Base-by-base conservation (phyloP, 1,284 basidiomycete genomes). In the Porphyrellus sp. region DNA sequence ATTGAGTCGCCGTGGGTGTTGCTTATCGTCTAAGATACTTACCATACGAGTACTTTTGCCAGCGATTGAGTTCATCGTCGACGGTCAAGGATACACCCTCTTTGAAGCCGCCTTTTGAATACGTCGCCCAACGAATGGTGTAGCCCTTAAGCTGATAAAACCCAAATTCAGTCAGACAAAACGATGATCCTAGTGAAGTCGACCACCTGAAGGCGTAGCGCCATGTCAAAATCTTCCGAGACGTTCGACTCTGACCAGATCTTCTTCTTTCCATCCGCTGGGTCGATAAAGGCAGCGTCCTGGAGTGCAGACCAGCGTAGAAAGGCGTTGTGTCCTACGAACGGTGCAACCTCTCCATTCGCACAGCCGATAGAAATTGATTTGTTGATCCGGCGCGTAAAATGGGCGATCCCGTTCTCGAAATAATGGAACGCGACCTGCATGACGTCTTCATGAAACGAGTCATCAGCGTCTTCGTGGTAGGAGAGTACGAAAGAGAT, bases 11-110 rank as follows among this genome's bases (percentile, higher is more conserved):
- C 2, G 7, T 27, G n/a, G 18, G 18, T 50, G 46, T 28, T 51
- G 5, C 12, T 27, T 4, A 18, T 31, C 8, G 4, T 9, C 15
- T 44, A 33, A 59, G 42, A 30, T 64, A 68, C 74, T 55, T 65
- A 88, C 90, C 89, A 65, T 88, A 93, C 0, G 87, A 78, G 63
- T 93, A 93, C 67, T 93, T 93, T 63, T 92, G 87, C 91, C 91
- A 93, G 4, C 91, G 71, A 59, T 91, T 91, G 6, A 89, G 71
- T 65, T 89, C 87, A 60, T 91, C 89, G 46, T 90, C 86, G 57
- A 82, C 82, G 0, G 86, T 87, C n/a, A 94, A 73, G 0, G 86
- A 89, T 23, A 94, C 91, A 60, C 91, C 91, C 62, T 94, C 91
- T 69, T 89, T 85, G 77, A 93, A 93, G 0, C 82, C 87, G 25